A percentile compares a stretch with the other conserved stretches of the same genome.
Evolutionary conservation across 148 eudicot species (phyloP).

Genomic region (Dysphania ambrosioides): DNA sequence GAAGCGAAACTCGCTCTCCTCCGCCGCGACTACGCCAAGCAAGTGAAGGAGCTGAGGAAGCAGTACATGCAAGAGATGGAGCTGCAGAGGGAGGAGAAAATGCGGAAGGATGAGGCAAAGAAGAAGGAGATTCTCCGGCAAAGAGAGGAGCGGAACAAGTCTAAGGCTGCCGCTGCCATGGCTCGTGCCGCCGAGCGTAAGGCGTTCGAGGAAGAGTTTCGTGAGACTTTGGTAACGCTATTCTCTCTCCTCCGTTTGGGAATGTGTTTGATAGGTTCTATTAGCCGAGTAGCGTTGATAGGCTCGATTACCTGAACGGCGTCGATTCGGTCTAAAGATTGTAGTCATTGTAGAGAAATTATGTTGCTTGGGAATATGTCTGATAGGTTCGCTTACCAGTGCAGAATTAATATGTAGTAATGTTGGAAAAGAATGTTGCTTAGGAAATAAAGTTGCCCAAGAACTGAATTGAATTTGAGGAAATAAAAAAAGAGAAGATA

Average conservation of each 20-base stretch:
- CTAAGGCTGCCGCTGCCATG: constrained; percentile 53
- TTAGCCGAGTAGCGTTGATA: background rate
- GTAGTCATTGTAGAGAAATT: too few species aligned
- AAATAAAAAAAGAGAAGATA: too few species aligned
- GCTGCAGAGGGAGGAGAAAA: constrained; percentile 50
- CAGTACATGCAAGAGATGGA: constrained; percentile 70
- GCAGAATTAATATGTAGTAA: too few species aligned
- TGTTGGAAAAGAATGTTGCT: too few species aligned
- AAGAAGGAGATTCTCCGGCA: constrained; percentile 43
- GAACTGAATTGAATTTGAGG: too few species aligned
- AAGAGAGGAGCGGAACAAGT: constrained; percentile 53
- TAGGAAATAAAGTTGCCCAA: too few species aligned
- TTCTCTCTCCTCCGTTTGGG: background rate
- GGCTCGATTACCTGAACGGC: too few species aligned
- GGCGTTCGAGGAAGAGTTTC: constrained; percentile 56
- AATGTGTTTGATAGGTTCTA: too few species aligned
- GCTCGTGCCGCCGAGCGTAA: constrained; percentile 56
- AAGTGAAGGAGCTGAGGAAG: constrained; percentile 56
- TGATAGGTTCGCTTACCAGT: too few species aligned
- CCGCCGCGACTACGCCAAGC: constrained; percentile 65
- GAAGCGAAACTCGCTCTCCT: constrained; percentile 40
- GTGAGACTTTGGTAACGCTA: constrained; percentile 47
- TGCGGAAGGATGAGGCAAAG: constrained; percentile 48
- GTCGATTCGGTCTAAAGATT: too few species aligned
- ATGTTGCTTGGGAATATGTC: too few species aligned